These are phyloP conservation scores for Aegilops longissima DNA, from an alignment of 176 grass and related monocot genomes.

Conservation along the genomic window DNA sequence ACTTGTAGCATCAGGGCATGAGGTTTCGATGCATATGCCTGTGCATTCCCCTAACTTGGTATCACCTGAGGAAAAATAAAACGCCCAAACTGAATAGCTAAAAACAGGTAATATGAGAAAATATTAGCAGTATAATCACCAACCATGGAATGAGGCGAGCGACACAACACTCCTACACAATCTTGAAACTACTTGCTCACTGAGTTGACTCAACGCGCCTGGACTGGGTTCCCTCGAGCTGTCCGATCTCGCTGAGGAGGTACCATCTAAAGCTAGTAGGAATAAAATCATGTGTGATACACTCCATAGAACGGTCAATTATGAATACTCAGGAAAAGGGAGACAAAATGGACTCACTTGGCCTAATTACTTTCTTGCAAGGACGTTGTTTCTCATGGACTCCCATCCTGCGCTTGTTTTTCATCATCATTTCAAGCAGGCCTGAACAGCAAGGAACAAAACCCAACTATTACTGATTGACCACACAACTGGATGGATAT, in stretches of 20 bases:
- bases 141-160: background rate
- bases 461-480: background rate
- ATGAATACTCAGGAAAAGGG: background rate
- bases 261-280: background rate
- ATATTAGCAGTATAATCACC: background rate
- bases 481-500: background rate
- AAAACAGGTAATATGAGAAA: background rate
- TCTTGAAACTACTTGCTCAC: background rate
- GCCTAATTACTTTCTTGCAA: background rate
- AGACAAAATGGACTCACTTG: background rate
- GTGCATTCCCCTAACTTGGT: background rate
- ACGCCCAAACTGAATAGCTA: background rate
- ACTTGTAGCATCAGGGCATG: background rate
- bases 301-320: background rate
- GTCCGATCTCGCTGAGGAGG: background rate
- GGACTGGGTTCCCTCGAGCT: background rate
- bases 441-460: background rate
- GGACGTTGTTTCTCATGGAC: background rate
- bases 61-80: background rate
- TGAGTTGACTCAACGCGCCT: background rate
- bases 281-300: background rate
- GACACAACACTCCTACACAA: background rate
- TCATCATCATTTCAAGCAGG: background rate
- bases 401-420: background rate
- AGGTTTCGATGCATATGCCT: background rate